A percentile compares a stretch with the other conserved stretches of the same genome.
These are phyloP conservation scores for Pichia phayaonensis DNA, from an alignment of 805 yeast species.

Conservation along the genomic window DNA sequence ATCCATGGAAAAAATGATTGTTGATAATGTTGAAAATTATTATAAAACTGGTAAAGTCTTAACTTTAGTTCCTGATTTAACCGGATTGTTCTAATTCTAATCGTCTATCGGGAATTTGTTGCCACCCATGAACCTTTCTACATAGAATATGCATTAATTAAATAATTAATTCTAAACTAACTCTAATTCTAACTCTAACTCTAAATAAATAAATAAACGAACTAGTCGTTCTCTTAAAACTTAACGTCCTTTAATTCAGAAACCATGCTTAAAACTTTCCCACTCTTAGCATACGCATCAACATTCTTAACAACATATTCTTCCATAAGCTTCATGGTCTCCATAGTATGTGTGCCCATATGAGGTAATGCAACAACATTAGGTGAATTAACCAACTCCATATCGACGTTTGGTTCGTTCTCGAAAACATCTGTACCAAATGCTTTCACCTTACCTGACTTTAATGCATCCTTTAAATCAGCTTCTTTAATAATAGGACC, in stretches of 20 bases:
- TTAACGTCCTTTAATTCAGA: constrained; percentile 51
- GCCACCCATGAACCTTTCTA: too few relatives aligned
- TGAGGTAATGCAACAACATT: constrained; percentile 80
- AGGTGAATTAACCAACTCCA: constrained; percentile 53
- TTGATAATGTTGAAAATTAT: constrained; percentile 53
- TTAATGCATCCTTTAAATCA: constrained; percentile 48
- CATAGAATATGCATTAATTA: too few relatives aligned
- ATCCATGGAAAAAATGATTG: constrained; percentile 74
- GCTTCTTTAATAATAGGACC: constrained; percentile 74
- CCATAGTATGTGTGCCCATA: constrained; percentile 75
- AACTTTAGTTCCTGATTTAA: constrained; percentile 73
- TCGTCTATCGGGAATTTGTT: too few relatives aligned
- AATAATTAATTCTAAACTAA: too few relatives aligned
- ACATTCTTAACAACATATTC: constrained; percentile 67
- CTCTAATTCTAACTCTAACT: too few relatives aligned
- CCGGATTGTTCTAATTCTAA: constrained; percentile 17
- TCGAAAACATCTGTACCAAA: constrained; percentile 76
- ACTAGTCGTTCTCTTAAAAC: constrained; percentile 17
- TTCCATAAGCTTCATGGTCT: constrained; percentile 78
- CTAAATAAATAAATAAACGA: too few relatives aligned
- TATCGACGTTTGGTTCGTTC: constrained; percentile 62
- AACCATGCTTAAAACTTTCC: constrained; percentile 67
- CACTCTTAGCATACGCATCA: constrained; percentile 46
- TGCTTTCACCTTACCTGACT: constrained; percentile 55
- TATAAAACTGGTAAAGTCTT: constrained; percentile 61